These are phyloP conservation scores for Echinochloa phyllopogon DNA, from an alignment of 176 grass and related monocot species.

Conservation along the genomic window DNA sequence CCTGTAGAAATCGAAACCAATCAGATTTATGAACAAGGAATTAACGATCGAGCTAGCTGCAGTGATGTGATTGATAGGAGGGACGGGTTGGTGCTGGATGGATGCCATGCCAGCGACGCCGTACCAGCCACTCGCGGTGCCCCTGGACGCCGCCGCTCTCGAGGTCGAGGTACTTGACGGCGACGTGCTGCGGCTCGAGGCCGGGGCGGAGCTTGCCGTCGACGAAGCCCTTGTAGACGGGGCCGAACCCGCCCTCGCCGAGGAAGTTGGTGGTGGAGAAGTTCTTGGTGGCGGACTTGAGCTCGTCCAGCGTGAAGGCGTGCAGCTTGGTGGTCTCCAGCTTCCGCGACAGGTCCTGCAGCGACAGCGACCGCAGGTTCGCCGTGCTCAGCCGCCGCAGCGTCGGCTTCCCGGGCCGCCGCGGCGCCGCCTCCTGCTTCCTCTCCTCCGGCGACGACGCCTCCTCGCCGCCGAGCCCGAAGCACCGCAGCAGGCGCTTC, in stretches of 20 bases:
- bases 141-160: slow-evolving; percentile 83
- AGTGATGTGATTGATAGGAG: no score
- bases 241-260: slow-evolving; percentile 89
- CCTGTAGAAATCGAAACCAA: slow-evolving; percentile 37
- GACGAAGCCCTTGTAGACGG: slow-evolving; percentile 89
- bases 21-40: no score
- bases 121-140: slow-evolving; percentile 92
- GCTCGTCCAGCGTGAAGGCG: slow-evolving; percentile 84
- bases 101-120: no score
- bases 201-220: slow-evolving; percentile 56
- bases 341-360: slow-evolving; percentile 76
- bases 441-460: not conserved
- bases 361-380: slow-evolving; percentile 63
- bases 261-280: slow-evolving; percentile 78
- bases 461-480: slow-evolving; percentile 10
- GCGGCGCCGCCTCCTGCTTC: not conserved
- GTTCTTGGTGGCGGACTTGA: slow-evolving; percentile 68
- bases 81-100: no score
- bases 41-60: no score
- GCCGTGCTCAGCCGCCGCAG: slow-evolving; percentile 45
- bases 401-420: slow-evolving; percentile 13
- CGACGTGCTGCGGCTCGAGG: slow-evolving; percentile 71
- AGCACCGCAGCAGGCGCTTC: slow-evolving; percentile 54
- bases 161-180: slow-evolving; percentile 94
- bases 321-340: slow-evolving; percentile 75